Base-by-base conservation (phyloP, 2,329 filamentous ascomycete species). In the Penicillium sp. region DNA sequence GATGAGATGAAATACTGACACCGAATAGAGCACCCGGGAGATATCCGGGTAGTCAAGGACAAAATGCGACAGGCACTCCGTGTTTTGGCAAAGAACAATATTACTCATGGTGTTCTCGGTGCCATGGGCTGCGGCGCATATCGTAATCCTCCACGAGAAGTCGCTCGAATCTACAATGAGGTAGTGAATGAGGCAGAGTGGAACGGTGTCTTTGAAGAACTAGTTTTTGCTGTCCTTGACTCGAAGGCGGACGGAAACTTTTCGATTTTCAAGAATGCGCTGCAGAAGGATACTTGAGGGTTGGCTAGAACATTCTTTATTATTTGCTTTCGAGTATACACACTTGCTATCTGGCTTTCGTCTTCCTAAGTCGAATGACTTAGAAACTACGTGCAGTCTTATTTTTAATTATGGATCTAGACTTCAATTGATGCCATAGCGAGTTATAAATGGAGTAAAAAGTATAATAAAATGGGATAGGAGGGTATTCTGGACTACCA, bases 81-180 rank as follows among this genome's bases (percentile, higher is more conserved):
- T 2, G 78, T 84, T 58, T 81, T 83, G 1, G 83, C 77, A 11
- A 60, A 60, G 0, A 69, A 79, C 22, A 75, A 76, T 1, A 35
- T 52, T 4, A 51, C 55, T 12, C 51, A 58, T 33, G 58, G 55
- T 1, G 82, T 88, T 2, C 74, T 89, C 1, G 85, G 85, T 0
- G 85, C 86, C 0, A 65, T 88, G 52, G 86, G 85, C 0, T 89
- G 85, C 60, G 86, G 85, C 4, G 84, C 81, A 1, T 87, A 85
- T 64, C 64, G 63, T 0, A 86, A 87, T 64, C 85, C 85, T 9
- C 76, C 77, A 0, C 69, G 71, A 37, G 82, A 84, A 57, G 80
- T 88, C 18, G 85, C 81, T 2, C 54, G 68, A 29, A 84, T 83
- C 59, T 89, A 84, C 76, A 67, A 75, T 43, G 80, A 85, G 66